phyloP scores from a whole-genome alignment of 1,139 yeast genomes.

The Eremothecium coryli region DNA sequence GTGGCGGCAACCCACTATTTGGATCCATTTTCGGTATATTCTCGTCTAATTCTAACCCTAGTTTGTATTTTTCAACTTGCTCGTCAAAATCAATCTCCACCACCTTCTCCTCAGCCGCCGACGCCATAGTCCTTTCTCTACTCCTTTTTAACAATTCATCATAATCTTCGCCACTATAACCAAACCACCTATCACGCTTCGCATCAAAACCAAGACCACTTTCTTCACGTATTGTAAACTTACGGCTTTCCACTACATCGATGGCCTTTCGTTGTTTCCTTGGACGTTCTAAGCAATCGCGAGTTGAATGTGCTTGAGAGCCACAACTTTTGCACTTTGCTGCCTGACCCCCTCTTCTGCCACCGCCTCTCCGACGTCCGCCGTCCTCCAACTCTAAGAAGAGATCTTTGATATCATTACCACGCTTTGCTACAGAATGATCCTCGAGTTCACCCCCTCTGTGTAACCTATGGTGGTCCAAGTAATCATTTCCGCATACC shows the following conservation, averaged over 20 bases:
- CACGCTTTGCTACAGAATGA: constrained; percentile 25
- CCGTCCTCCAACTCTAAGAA: constrained; percentile 9
- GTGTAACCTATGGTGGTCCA: constrained; percentile 25
- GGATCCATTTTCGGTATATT: constrained; percentile 9
- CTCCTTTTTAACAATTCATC: constrained; percentile 18
- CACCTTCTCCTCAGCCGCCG: constrained; percentile 5
- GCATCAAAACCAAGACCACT: constrained; percentile 24
- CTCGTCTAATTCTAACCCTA: constrained; percentile 21
- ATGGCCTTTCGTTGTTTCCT: constrained; percentile 11
- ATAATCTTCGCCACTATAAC: constrained; percentile 26
- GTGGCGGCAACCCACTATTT: not conserved
- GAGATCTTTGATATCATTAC: constrained; percentile 24
- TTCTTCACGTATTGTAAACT: constrained; percentile 5
- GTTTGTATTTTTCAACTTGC: constrained; percentile 23
- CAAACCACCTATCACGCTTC: constrained; percentile 30
- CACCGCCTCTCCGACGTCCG: constrained; percentile 2
- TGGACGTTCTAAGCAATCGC: constrained; percentile 27
- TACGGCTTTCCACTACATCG: constrained; percentile 1
- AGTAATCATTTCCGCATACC: constrained; percentile 22
- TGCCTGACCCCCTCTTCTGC: not conserved
- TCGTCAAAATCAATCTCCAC: constrained; percentile 23
- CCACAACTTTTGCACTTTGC: constrained; percentile 24
- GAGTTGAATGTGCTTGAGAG: constrained; percentile 17
- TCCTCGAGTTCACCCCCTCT: constrained; percentile 22
- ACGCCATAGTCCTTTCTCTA: constrained; percentile 10